Evolutionary conservation across 2,329 filamentous ascomycete species (phyloP), one percentile per base, ranked within the genome.

Genomic region (Fusarium algeriense): DNA sequence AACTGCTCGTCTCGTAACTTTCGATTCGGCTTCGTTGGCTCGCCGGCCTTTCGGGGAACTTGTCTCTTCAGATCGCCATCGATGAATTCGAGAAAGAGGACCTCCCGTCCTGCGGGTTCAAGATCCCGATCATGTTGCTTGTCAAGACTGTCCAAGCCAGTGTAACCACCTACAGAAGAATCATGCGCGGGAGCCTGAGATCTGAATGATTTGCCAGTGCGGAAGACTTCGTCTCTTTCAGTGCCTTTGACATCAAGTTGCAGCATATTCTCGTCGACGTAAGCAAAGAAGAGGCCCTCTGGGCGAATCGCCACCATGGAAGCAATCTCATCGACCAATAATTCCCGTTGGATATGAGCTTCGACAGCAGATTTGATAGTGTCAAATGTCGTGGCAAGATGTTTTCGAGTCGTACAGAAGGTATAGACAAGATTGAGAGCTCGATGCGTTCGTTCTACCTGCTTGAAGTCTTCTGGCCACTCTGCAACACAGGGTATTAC

Each of bases 391-490:
- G 96, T 98, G 1, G 93, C 91, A 32, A 98, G 87, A 76, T 98
- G 93, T 78, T 97, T 98, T 48, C 96, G 90, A 2, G 95, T 95
- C 78, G 91, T 96, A 83, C 94, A 97, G 78, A 99, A 98, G 0
- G 96, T 98, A 76, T 94, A 97, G 2, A 98, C 94, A 3, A 98
- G 83, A 75, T 97, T 99, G 65, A 99, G 83, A 2, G 96, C 95
- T 67, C 90, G 89, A 79, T 98, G 93, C 0, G 91, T 92, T 78
- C 91, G 90, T 30, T 92, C 90, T 12, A 98, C 86, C 44, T 85
- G 84, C 61, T 89, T 91, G 80, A 98, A 93, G 48, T 87, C 85
- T 2, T 89, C 86, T 1, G 95, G 94, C 94, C 95, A 98, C 52
- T 83, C 82, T 32, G 84, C 81, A 28, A 77, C 66, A 60, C 83